Evolutionary conservation across 1,284 basidiomycete genomes (phyloP), one percentile per base, ranked within the genome.

Genomic region (Pseudozyma flocculosa): DNA sequence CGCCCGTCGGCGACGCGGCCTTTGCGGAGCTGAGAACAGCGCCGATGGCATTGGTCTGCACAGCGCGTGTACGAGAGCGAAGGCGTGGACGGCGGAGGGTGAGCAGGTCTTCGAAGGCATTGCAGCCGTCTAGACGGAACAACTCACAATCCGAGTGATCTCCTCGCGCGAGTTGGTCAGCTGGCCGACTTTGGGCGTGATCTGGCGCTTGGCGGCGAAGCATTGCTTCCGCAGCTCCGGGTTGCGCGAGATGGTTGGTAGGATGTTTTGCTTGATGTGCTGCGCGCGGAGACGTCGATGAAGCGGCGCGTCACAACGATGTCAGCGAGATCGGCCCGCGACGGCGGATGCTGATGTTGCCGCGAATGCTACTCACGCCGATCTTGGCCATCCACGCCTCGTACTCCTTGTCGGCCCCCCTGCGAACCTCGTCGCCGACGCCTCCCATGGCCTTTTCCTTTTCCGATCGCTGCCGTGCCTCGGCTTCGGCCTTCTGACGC

Each of bases 151-250:
- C 18, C 85, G 84, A 24, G 81, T 61, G 43, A 93, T 89, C n/a
- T 86, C 83, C 37, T 82, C 76, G 2, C 80, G 69, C 41, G 92
- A 88, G 68, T 91, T 90, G 13, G 91, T 92, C 32, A 97, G 81
- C 78, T 97, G 94, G 1, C 93, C 92, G 36, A 97, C 85, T 74
- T 90, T 91, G 26, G 90, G 88, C 2, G 87, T 92, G 50, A 98
- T 92, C 71, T 88, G 84, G 43, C 93, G 85, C 56, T 94, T 89
- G 32, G 85, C 83, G 43, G 76, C 73, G 56, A 80, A 81, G 68
- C 82, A 80, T n/a, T 74, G 76, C 60, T 80, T 81, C 26, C 79
- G 78, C 55, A 78, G 74, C 9, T 80, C 80, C 48, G 83, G 80
- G 74, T 88, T 82, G 3, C 77, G 80, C 75, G 94, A 92, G 48